Base-by-base conservation (phyloP, 768 basidiomycete genomes). In the Butyriboletus loyo region DNA sequence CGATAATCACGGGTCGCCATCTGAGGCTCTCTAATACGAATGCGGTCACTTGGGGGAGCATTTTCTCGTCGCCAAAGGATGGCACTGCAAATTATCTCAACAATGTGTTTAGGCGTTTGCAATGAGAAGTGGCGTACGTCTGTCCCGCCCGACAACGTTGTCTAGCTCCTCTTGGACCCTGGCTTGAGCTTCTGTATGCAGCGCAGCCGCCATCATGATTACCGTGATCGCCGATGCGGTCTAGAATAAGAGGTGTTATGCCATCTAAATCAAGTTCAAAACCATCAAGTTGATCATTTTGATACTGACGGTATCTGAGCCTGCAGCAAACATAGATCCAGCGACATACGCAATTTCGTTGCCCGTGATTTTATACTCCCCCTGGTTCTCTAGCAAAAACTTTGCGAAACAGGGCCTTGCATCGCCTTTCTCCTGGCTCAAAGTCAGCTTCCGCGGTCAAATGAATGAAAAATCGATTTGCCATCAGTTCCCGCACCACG, bases 241-340 rank as follows among this genome's bases (percentile, higher is more conserved):
- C 55, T 56, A 31, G 8, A 17, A 45, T 4, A 7, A 25, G 19
- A 8, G 13, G 2, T 1, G 5, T 6, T 2, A n/a, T 31, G 24
- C 17, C 5, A 14, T 8, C 5, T 27, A 5, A 14, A 14, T 19
- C 19, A 22, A 21, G 6, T 13, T 22, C 36, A 21, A 21, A 37
- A n/a, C 10, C 8, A n/a, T 36, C n/a, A 19, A 38, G 21, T 38
- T 3, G 21, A 22, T 38, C 21, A 21, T 21, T 22, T 13, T 21
- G 21, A 38, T 21, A 24, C 44, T 17, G 11, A 55, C 54, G 19
- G 54, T 55, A 32, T 55, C 54, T 38, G 54, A 31, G n/a, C 53
- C 55, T 0, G 53, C 55, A 3, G 53, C 53, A 35, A 55, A 56
- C 55, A 56, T 48, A 21, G 36, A 30, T 30, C 55, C 55, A 15